Conservation (phyloP, 495 filamentous ascomycete genomes). For the Alectoria sarmentosa region DNA sequence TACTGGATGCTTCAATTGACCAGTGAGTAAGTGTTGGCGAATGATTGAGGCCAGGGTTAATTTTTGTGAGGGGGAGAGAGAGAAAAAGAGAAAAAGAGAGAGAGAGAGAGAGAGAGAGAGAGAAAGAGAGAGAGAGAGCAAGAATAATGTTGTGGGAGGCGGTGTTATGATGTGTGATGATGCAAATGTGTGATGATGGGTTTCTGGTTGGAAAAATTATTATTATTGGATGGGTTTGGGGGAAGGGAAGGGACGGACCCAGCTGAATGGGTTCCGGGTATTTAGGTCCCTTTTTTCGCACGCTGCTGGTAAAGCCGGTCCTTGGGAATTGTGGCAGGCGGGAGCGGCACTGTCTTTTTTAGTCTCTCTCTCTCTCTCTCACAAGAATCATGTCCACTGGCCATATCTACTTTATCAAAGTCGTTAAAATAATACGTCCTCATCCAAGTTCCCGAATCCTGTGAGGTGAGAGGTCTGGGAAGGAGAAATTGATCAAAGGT, state of each 20-base stretch:
- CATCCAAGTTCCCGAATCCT: too few species aligned
- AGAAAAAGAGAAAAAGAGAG: too few species aligned
- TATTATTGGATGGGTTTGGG: background rate
- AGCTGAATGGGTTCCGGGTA: constrained; percentile 25
- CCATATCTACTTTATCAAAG: too few species aligned
- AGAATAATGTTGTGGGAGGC: background rate
- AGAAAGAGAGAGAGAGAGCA: too few species aligned
- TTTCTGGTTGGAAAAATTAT: background rate
- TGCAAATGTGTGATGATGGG: background rate
- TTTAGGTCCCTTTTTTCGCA: constrained; percentile 23
- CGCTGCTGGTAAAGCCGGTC: constrained; percentile 18
- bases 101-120: too few species aligned
- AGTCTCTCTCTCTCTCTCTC: too few species aligned
- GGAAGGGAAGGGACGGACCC: constrained; percentile 19
- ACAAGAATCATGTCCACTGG: too few species aligned
- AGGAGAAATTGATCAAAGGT: too few species aligned
- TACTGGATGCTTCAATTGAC: background rate
- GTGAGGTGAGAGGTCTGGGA: too few species aligned
- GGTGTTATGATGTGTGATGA: too few species aligned
- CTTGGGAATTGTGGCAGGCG: constrained; percentile 22
- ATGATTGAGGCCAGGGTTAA: too few species aligned
- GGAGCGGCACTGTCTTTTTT: constrained; percentile 20
- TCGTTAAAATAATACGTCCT: too few species aligned
- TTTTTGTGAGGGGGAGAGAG: background rate
- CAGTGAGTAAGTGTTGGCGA: background rate